Percentiles rank a stretch among this genome's conserved stretches.
Evolutionary conservation across 2,329 filamentous ascomycete genomes (phyloP).

Genomic region (Sclerotinia spermophila): DNA sequence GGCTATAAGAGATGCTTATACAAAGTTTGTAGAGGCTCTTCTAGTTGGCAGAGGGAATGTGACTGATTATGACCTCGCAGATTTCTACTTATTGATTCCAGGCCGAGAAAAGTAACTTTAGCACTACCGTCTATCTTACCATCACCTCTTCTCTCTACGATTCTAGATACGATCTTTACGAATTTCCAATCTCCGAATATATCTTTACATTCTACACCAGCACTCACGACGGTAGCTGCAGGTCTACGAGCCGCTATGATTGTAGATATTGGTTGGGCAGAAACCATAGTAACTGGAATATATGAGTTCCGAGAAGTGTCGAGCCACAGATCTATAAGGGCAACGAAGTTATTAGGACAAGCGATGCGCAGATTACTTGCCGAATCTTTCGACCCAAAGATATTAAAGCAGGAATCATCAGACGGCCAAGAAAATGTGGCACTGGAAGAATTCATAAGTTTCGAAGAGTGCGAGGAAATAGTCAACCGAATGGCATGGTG

Average conservation of each 20-base stretch:
- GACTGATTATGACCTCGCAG: constrained; percentile 39
- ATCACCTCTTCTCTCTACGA: constrained; percentile 69
- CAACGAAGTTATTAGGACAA: constrained; percentile 66
- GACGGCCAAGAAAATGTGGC: constrained; percentile 19
- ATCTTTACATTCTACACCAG: constrained; percentile 73
- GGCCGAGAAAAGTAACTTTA: constrained; percentile 69
- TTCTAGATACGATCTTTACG: constrained; percentile 75
- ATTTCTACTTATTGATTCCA: constrained; percentile 67
- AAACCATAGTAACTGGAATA: constrained; percentile 79
- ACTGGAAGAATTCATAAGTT: constrained; percentile 47
- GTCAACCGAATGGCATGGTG: constrained; percentile 77
- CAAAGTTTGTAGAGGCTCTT: constrained; percentile 59
- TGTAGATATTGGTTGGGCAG: constrained; percentile 88
- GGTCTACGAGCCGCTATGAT: constrained; percentile 83
- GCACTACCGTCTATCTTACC: constrained; percentile 76
- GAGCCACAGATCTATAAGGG: constrained; percentile 67
- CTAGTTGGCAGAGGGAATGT: neutral
- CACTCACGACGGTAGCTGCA: constrained; percentile 71
- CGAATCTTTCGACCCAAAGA: constrained; percentile 39
- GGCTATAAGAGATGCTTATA: constrained; percentile 74
- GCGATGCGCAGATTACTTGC: constrained; percentile 64
- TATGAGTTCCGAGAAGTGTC: constrained; percentile 87
- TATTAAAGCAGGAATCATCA: constrained; percentile 27
- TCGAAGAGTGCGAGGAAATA: constrained; percentile 80
- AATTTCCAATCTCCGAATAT: constrained; percentile 77